Conservation (phyloP, 768 basidiomycete genomes). For the Paxillus involutus region DNA sequence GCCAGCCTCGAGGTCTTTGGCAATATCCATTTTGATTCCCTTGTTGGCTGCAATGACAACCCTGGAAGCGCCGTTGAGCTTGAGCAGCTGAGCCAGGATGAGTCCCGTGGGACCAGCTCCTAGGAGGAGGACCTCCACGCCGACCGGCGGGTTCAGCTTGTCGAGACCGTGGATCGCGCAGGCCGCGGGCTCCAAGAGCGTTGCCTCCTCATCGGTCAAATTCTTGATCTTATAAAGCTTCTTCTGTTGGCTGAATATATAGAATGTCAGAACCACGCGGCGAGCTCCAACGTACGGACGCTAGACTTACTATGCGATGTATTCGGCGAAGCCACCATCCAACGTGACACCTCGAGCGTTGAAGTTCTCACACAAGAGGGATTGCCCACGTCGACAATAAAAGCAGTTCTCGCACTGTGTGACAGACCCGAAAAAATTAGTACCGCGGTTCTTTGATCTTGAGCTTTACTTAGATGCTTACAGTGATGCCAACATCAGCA, state of each 20-base stretch:
- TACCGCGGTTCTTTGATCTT: neutral
- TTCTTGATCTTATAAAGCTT: conserved; percentile 89
- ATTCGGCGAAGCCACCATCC: conserved; percentile 89
- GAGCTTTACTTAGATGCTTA: conserved; percentile 32
- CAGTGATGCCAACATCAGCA: conserved; percentile 75
- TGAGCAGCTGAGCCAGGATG: conserved; percentile 84
- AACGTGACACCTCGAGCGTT: conserved; percentile 74
- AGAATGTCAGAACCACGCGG: neutral
- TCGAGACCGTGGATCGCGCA: conserved; percentile 93
- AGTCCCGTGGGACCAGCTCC: conserved; percentile 94
- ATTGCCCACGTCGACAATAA: conserved; percentile 83
- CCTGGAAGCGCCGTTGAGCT: conserved; percentile 78
- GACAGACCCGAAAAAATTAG: conserved; percentile 1
- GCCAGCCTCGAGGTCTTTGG: conserved; percentile 71
- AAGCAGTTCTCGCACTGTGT: conserved; percentile 79
- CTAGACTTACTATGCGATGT: conserved; percentile 70
- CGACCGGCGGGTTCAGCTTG: conserved; percentile 79
- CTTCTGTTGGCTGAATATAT: conserved; percentile 50
- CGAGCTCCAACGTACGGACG: too few relatives aligned
- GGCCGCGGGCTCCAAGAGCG: conserved; percentile 85
- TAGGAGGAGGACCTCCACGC: conserved; percentile 79
- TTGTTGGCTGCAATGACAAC: conserved; percentile 88
- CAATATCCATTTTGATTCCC: conserved; percentile 88
- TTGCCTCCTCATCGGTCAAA: conserved; percentile 83
- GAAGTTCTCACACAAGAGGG: conserved; percentile 84